phyloP scores from a whole-genome alignment of 2,329 filamentous ascomycete genomes.

The Gyromitra esculenta region DNA sequence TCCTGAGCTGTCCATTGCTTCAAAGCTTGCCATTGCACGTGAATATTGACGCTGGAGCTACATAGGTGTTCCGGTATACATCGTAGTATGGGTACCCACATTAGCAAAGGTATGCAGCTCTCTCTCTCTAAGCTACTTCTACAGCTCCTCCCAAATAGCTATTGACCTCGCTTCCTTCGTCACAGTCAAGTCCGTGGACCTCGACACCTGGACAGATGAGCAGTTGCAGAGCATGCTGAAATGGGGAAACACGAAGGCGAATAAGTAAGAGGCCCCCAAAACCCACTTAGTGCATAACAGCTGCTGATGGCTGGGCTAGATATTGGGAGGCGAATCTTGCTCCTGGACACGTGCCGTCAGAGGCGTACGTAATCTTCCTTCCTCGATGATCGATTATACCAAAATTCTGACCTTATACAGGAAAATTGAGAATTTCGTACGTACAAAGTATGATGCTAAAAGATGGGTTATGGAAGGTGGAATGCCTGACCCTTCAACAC shows the following conservation, averaged over 20 bases:
- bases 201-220: conserved; percentile 98
- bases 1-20: neutral
- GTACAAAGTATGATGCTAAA: conserved; percentile 98
- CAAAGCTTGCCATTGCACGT: conserved; percentile 15
- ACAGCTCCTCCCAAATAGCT: conserved; percentile 5
- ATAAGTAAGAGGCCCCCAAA: conserved; percentile 72
- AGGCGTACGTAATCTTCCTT: conserved; percentile 68
- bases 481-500: conserved; percentile 88
- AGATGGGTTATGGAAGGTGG: conserved; percentile 99
- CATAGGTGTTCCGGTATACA: conserved; percentile 90
- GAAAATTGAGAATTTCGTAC: conserved; percentile 99
- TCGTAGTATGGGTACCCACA: conserved; percentile 98
- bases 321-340: conserved; percentile 97
- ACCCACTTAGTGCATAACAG: neutral
- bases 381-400: neutral
- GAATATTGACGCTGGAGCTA: conserved; percentile 26
- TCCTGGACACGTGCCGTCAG: conserved; percentile 87
- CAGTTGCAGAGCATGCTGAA: conserved; percentile 91
- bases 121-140: neutral
- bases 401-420: conserved; percentile 59
- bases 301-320: conserved; percentile 60
- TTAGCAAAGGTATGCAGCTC: conserved; percentile 71
- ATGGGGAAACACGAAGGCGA: conserved; percentile 96
- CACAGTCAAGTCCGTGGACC: conserved; percentile 90
- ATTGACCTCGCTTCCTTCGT: conserved; percentile 18